Evolutionary conservation across 2,329 filamentous ascomycete genomes (phyloP), one percentile per base, ranked within the genome.

Genomic region (Lachnellula suecica): DNA sequence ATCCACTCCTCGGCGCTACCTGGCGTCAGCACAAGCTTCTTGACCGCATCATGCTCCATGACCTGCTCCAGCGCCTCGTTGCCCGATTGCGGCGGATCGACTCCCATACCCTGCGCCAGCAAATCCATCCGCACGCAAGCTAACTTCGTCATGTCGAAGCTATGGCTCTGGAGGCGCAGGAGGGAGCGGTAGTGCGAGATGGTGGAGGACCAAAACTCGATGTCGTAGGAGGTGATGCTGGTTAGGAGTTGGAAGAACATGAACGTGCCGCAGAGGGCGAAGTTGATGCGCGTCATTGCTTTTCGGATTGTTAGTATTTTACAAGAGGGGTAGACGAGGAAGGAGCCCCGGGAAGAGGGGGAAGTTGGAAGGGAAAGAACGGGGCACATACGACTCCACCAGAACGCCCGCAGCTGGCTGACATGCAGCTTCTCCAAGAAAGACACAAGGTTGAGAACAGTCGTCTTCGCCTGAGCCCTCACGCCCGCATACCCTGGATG

Each of bases 341-440:
- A 13, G 22, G 17, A 37, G 34, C 8, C 17, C 5, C 34, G 34
- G 6, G 15, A 42, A 13, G 6, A 9, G 10, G 29, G 35, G 34
- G 37, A 22, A 40, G 37, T 23, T 35, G 20, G 23, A 22, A 40
- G 41, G 8, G 11, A 6, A 60, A n/a, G n/a, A n/a, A n/a, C n/a
- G n/a, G n/a, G n/a, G n/a, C n/a, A n/a, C 59, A 48, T 57, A 62
- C 60, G 62, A 57, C 53, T 59, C 62, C 62, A 64, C 62, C 62
- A 64, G 43, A 64, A 64, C 22, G 59, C 60, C 23, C 58, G 41
- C 34, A 63, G 31, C 5, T 56, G 40, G 19, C 50, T 53, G 7
- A 64, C 53, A 20, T 52, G 54, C 40, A 64, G 44, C 37, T 60
- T 60, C 46, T 63, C 62, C n/a, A 62, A 43, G 22, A 64, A 61